These are phyloP conservation scores for Lactarius indigo DNA, from an alignment of 768 basidiomycete species.

Conservation along the genomic window DNA sequence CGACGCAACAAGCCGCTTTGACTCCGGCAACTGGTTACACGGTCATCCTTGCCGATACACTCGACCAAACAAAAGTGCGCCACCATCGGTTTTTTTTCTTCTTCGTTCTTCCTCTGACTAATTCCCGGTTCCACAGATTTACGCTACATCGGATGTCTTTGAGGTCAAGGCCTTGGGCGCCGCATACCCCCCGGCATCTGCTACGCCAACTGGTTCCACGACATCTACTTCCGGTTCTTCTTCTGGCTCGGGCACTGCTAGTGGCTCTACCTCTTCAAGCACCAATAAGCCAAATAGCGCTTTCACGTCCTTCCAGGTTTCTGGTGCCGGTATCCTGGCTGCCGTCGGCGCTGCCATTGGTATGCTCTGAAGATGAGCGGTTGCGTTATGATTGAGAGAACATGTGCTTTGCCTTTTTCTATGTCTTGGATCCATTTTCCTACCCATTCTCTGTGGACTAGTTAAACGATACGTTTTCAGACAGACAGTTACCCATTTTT, in stretches of 20 bases:
- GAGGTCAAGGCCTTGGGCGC: conserved; percentile 58
- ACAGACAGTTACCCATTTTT: conserved; percentile 5
- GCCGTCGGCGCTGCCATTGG: conserved; percentile 23
- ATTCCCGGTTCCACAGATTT: conserved; percentile 42
- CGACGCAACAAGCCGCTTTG: conserved; percentile 42
- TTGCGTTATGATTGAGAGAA: conserved; percentile 2
- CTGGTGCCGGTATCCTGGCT: conserved; percentile 21
- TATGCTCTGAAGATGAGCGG: conserved; percentile 17
- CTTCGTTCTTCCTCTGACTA: not conserved
- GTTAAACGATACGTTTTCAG: conserved; percentile 2
- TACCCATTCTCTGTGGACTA: not conserved
- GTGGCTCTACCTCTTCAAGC: conserved; percentile 3
- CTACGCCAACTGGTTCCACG: conserved; percentile 32
- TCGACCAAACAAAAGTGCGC: conserved; percentile 55
- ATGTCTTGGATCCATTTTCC: not conserved
- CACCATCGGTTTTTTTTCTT: conserved; percentile 2
- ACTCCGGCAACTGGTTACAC: conserved; percentile 45
- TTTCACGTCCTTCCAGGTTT: conserved; percentile 10
- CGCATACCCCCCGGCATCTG: conserved; percentile 44
- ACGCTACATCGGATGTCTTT: conserved; percentile 52
- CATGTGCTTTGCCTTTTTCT: not conserved
- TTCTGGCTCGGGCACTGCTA: conserved; percentile 8
- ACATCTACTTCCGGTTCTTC: not conserved
- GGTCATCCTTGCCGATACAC: conserved; percentile 45
- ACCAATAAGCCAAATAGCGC: conserved; percentile 11